Base-by-base conservation (phyloP, 306 rosid genomes). In the Quercus agrifolia region DNA sequence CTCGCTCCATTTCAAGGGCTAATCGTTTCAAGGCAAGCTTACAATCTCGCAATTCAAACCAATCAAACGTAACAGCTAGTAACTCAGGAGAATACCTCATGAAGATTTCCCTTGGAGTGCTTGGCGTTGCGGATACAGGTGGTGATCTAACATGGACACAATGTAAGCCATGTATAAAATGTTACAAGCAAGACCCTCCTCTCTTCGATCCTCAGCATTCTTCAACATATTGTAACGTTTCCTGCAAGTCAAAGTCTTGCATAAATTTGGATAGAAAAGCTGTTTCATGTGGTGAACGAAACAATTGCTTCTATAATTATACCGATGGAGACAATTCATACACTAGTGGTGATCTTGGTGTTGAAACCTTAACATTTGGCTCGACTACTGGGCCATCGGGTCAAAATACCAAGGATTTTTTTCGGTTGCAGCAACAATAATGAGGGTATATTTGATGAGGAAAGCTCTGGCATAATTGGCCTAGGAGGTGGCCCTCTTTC, bases 101-200 rank as follows among this genome's bases (percentile, higher is more conserved):
- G 90, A 78, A 83, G 27, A 1, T 88, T 1, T 89, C 89, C 0
- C 10, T 91, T 0, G 96, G 96, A 41, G 3, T 85, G 7, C 64
- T 85, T n/a, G 93, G 84, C 5, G 78, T 89, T 6, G 91, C 79
- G 0, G 97, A 92, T 68, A 89, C 91, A 0, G 95, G 97, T n/a
- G 89, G 97, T 23, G 95, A 89, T 20, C 89, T 90, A 0, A 87
- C 74, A 0, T 90, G 93, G 95, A 83, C 87, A 2, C 97, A 92
- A 19, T 90, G 93, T 75, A 49, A 80, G 70, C 95, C 93, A 17
- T 91, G 93, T 69, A 38, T 7, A 4, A 6, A 70, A 2, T 92
- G 94, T 74, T 88, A 79, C 86, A 74, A 87, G 17, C 94, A 92
- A 77, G 71, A 18, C 20, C 81, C 57, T 0, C 87, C 87, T 2